Percentiles rank a stretch among this genome's conserved stretches.
Conservation (phyloP, 2,329 filamentous ascomycete species). For the Arachnopeziza araneosa region DNA sequence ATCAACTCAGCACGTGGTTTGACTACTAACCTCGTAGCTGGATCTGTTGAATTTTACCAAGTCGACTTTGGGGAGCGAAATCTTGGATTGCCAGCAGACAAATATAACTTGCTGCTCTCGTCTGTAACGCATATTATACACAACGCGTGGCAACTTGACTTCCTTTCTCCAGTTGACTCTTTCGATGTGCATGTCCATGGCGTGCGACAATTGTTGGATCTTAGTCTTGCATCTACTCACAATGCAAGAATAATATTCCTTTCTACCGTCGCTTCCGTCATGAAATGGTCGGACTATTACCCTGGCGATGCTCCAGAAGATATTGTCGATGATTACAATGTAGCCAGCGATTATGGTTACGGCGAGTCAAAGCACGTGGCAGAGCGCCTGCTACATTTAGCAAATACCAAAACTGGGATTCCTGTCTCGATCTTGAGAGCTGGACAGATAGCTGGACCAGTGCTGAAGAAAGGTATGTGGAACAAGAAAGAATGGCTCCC, state of each 20-base stretch:
- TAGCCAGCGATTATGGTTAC: neutral
- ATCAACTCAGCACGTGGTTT: conserved; percentile 36
- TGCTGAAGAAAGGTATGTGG: conserved; percentile 1
- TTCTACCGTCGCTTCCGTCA: neutral
- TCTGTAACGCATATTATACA: conserved; percentile 21
- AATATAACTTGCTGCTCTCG: conserved; percentile 15
- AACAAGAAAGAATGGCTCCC: conserved; percentile 6
- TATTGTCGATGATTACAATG: neutral
- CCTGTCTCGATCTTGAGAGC: conserved; percentile 1
- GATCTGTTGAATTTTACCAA: conserved; percentile 41
- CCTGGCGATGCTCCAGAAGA: neutral
- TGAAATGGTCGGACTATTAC: neutral
- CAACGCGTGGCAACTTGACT: conserved; percentile 35
- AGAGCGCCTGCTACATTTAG: neutral
- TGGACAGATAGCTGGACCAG: conserved; percentile 6
- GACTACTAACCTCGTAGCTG: neutral
- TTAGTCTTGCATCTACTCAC: conserved; percentile 9
- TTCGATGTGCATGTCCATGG: conserved; percentile 35
- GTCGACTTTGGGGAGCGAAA: conserved; percentile 41
- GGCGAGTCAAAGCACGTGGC: conserved; percentile 1
- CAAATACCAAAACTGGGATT: neutral
- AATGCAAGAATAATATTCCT: conserved; percentile 1
- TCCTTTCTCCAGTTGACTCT: conserved; percentile 24
- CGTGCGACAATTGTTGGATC: conserved; percentile 35
- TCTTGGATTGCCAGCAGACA: conserved; percentile 41